phyloP scores from a whole-genome alignment of 2,329 filamentous ascomycete genomes.

The Tolypocladium pustulatum region DNA sequence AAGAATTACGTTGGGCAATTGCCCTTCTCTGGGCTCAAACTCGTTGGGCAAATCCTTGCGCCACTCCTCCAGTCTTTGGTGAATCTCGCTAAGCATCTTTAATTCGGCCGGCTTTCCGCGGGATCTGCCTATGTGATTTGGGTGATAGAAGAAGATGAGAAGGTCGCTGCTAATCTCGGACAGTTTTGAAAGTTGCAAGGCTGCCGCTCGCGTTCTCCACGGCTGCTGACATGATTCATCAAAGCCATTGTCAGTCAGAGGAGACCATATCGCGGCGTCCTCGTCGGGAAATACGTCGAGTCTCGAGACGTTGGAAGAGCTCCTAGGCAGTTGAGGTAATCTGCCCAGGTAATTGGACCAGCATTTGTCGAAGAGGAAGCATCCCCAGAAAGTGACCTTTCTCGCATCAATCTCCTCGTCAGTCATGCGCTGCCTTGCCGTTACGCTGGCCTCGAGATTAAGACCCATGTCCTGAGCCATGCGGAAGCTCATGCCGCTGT shows the following conservation, averaged over 20 bases:
- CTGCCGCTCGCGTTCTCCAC: slow-evolving; percentile 70
- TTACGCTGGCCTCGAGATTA: slow-evolving; percentile 67
- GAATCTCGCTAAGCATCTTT: slow-evolving; percentile 86
- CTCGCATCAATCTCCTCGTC: slow-evolving; percentile 84
- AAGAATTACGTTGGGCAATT: slow-evolving; percentile 69
- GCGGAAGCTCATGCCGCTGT: slow-evolving; percentile 95
- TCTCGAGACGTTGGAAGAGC: slow-evolving; percentile 74
- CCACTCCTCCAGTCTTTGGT: slow-evolving; percentile 85
- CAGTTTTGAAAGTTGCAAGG: slow-evolving; percentile 69
- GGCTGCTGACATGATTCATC: slow-evolving; percentile 65
- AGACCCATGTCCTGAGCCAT: slow-evolving; percentile 94
- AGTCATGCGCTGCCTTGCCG: slow-evolving; percentile 51
- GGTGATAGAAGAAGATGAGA: slow-evolving; percentile 84
- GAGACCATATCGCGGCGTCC: slow-evolving; percentile 76
- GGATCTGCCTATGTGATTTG: slow-evolving; percentile 50
- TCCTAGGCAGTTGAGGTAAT: slow-evolving; percentile 72
- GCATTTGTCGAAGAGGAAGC: slow-evolving; percentile 96
- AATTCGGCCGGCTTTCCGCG: slow-evolving; percentile 73
- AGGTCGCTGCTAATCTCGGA: slow-evolving; percentile 93
- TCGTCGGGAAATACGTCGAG: slow-evolving; percentile 86
- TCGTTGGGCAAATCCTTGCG: slow-evolving; percentile 73
- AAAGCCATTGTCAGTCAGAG: slow-evolving; percentile 77
- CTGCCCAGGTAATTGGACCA: slow-evolving; percentile 97
- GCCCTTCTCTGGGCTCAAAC: slow-evolving; percentile 80
- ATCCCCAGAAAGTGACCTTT: slow-evolving; percentile 93